These are phyloP conservation scores for Saccharomyces hybrid DNA, from an alignment of 1,139 yeast genomes.

Conservation along the genomic window DNA sequence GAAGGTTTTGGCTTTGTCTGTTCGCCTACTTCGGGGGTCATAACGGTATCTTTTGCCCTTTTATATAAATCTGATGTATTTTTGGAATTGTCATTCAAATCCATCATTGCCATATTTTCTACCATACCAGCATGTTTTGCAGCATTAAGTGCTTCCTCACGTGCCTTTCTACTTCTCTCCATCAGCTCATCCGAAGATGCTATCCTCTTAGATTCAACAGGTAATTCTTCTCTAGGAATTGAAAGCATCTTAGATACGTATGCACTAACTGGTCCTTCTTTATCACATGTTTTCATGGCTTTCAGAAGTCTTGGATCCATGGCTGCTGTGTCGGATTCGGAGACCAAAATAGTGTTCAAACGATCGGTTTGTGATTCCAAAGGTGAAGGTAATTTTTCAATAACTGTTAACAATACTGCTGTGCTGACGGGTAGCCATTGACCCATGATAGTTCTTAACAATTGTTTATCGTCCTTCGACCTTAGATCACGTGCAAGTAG, in stretches of 20 bases:
- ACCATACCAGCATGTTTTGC: slow-evolving; percentile 62
- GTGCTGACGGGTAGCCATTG: slow-evolving; percentile 95
- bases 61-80: slow-evolving; percentile 18
- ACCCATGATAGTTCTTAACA: slow-evolving; percentile 65
- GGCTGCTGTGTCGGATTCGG: slow-evolving; percentile 45
- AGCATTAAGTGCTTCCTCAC: slow-evolving; percentile 49
- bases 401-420: slow-evolving; percentile 75
- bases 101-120: slow-evolving; percentile 30
- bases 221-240: slow-evolving; percentile 73
- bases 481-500: slow-evolving; percentile 69
- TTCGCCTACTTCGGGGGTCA: slow-evolving; percentile 22
- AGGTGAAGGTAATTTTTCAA: slow-evolving; percentile 83
- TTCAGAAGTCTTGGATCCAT: slow-evolving; percentile 44
- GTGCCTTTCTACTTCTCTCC: slow-evolving; percentile 60
- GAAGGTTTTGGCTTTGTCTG: slow-evolving; percentile 3
- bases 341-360: slow-evolving; percentile 56
- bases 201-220: slow-evolving; percentile 32
- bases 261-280: slow-evolving; percentile 59
- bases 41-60: slow-evolving; percentile 24
- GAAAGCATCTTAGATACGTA: slow-evolving; percentile 88
- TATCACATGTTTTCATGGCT: slow-evolving; percentile 61
- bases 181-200: slow-evolving; percentile 47
- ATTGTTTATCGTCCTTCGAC: slow-evolving; percentile 63
- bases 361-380: slow-evolving; percentile 62
- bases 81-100: slow-evolving; percentile 9